Percentiles rank a stretch among this genome's conserved stretches.
These are phyloP conservation scores for Ensete glaucum DNA, from an alignment of 176 grass and related monocot species.

Conservation along the genomic window DNA sequence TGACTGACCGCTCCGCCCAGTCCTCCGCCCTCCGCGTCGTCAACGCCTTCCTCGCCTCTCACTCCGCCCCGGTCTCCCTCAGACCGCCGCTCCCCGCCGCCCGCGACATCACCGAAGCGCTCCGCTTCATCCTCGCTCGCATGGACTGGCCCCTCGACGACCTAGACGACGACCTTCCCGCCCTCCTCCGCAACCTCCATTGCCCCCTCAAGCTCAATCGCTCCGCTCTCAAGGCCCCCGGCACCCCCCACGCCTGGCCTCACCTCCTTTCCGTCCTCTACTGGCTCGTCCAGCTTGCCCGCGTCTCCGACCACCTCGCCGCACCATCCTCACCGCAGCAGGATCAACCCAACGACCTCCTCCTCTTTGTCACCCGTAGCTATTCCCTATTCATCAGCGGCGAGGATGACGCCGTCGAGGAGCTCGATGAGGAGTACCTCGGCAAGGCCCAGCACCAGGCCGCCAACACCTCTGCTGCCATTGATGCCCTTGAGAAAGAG, in stretches of 20 bases:
- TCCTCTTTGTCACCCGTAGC: conserved; percentile 36
- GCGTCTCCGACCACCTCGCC: not conserved
- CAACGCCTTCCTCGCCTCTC: conserved; percentile 48
- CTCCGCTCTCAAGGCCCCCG: conserved; percentile 66
- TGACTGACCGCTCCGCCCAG: conserved; percentile 57
- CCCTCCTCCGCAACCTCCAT: conserved; percentile 26
- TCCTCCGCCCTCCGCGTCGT: conserved; percentile 49
- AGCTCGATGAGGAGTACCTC: conserved; percentile 56
- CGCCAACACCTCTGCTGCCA: not conserved
- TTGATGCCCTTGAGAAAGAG: conserved; percentile 47
- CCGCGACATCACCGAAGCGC: conserved; percentile 52
- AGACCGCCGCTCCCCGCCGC: conserved; percentile 42
- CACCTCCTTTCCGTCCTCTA: conserved; percentile 56
- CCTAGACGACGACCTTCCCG: conserved; percentile 54
- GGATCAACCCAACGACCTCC: conserved; percentile 26
- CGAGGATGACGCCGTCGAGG: conserved; percentile 31
- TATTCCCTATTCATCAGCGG: conserved; percentile 46
- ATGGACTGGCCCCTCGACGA: conserved; percentile 17
- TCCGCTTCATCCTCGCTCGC: conserved; percentile 35
- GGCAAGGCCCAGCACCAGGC: conserved; percentile 29
- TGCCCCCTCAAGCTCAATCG: conserved; percentile 50
- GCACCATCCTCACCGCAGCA: not conserved
- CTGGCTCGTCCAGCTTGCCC: conserved; percentile 56
- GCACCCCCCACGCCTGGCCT: conserved; percentile 80
- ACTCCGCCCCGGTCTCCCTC: conserved; percentile 34